Evolutionary conservation across 768 basidiomycete genomes (phyloP).

Genomic region (Lentinula sp.): DNA sequence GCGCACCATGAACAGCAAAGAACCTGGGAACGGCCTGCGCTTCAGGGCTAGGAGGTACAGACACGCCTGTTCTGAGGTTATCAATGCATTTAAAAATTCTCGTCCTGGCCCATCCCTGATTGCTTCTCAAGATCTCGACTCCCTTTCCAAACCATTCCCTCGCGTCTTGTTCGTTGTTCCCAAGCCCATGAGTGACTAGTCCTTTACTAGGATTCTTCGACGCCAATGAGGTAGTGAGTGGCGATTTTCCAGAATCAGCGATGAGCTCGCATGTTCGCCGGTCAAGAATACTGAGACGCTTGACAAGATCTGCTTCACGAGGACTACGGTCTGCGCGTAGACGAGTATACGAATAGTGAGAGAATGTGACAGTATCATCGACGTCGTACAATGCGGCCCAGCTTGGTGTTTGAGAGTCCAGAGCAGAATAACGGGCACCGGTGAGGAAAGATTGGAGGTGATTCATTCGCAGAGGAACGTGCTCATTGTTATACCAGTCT

Average conservation of each 20-base stretch:
- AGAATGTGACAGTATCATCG: constrained; percentile 33
- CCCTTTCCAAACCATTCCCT: constrained; percentile 17
- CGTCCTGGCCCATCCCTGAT: constrained; percentile 33
- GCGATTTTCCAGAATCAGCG: constrained; percentile 26
- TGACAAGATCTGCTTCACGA: constrained; percentile 35
- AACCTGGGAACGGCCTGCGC: constrained; percentile 29
- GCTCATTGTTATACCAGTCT: constrained; percentile 56
- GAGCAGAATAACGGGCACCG: constrained; percentile 37
- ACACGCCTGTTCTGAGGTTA: constrained; percentile 29
- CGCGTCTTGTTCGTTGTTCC: constrained; percentile 6
- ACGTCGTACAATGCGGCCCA: constrained; percentile 51
- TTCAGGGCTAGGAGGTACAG: constrained; percentile 18
- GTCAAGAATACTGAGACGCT: constrained; percentile 36
- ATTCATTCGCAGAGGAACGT: constrained; percentile 44
- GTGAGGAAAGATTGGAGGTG: constrained; percentile 39
- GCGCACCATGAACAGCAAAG: constrained; percentile 34
- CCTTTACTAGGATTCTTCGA: constrained; percentile 21
- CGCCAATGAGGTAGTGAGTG: constrained; percentile 25
- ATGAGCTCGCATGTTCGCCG: constrained; percentile 33
- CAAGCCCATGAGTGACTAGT: constrained; percentile 27
- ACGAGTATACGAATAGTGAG: constrained; percentile 35
- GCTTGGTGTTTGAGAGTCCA: constrained; percentile 27
- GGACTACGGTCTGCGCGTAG: constrained; percentile 38
- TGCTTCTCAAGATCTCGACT: constrained; percentile 12
- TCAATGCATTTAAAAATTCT: constrained; percentile 35